Evolutionary conservation across 768 basidiomycete genomes (phyloP).

Genomic region (Hortiboletus campestris): DNA sequence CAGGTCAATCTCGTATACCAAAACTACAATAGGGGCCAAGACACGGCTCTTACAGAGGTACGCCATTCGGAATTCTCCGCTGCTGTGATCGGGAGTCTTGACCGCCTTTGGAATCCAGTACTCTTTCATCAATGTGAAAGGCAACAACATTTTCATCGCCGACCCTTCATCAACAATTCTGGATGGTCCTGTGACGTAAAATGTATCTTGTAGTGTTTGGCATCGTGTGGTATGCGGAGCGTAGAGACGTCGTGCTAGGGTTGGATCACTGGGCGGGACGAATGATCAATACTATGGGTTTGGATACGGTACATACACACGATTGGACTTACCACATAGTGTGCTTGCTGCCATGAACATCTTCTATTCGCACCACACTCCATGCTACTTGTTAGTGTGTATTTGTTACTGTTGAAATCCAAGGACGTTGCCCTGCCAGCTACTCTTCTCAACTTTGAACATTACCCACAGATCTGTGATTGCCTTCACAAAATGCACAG

Average conservation of each 20-base stretch:
- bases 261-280: background rate
- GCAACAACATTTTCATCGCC: conserved; percentile 45
- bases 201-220: background rate
- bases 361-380: too few relatives aligned
- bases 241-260: background rate
- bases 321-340: background rate
- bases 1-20: conserved; percentile 58
- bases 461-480: too few relatives aligned
- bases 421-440: too few relatives aligned
- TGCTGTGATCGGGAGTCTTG: background rate
- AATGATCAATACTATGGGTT: conserved; percentile 17
- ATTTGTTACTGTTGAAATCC: conserved; percentile 15
- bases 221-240: conserved; percentile 2
- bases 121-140: conserved; percentile 54
- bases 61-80: background rate
- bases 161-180: conserved; percentile 13
- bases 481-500: background rate
- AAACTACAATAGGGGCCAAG: conserved; percentile 49
- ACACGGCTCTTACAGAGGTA: conserved; percentile 51
- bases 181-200: conserved; percentile 15
- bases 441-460: too few relatives aligned
- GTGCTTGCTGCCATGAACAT: background rate
- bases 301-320: conserved; percentile 17
- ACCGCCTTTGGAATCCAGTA: conserved; percentile 37
- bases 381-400: too few relatives aligned